These are phyloP conservation scores for Orbilia ellipsospora DNA, from an alignment of 2,329 filamentous ascomycete species.

Conservation along the genomic window DNA sequence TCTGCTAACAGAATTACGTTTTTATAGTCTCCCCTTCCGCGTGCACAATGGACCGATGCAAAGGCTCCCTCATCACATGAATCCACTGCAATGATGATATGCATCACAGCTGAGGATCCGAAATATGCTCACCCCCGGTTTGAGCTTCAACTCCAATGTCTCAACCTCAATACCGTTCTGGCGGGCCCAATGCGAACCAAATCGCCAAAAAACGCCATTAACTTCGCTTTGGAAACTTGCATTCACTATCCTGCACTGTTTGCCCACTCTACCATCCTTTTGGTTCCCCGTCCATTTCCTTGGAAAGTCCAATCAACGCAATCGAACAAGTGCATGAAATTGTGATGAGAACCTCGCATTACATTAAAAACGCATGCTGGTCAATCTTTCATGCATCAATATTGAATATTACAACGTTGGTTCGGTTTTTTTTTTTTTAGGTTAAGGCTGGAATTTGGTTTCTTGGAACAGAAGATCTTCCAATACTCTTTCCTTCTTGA, in stretches of 20 bases:
- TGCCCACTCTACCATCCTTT: neutral
- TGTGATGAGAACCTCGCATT: conserved; percentile 25
- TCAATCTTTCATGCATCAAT: neutral
- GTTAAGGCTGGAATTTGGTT: neutral
- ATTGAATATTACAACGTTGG: neutral
- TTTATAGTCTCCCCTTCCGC: neutral
- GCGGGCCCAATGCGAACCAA: too few species aligned
- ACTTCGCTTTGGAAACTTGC: too few species aligned
- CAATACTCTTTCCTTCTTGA: neutral
- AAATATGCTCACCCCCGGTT: too few species aligned
- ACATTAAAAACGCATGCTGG: neutral
- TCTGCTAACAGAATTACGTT: too few species aligned
- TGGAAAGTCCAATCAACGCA: conserved; percentile 15
- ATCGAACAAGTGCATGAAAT: conserved; percentile 5
- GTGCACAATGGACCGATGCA: too few species aligned
- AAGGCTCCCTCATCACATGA: too few species aligned
- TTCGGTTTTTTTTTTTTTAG: neutral
- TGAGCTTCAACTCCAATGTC: too few species aligned
- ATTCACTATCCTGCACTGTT: conserved; percentile 25
- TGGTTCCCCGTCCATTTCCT: neutral
- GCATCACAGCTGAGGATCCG: too few species aligned
- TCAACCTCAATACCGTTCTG: too few species aligned
- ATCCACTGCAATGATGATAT: too few species aligned
- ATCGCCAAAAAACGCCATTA: too few species aligned
- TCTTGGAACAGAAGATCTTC: neutral